A percentile compares a stretch with the other conserved stretches of the same genome.
Conservation (phyloP, 768 basidiomycete genomes). For the Hygrocybe coccinea region DNA sequence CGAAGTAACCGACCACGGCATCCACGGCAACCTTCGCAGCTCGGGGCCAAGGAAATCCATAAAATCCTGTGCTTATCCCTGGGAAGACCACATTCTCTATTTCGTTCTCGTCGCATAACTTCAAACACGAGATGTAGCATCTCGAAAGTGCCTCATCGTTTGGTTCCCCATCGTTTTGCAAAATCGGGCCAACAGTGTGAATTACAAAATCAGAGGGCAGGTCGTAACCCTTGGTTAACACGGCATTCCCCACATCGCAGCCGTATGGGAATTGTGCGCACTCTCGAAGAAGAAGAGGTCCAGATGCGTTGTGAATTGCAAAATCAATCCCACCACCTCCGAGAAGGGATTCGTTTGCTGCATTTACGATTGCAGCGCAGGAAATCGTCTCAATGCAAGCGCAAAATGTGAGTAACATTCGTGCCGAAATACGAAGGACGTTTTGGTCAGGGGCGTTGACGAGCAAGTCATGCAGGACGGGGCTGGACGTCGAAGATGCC, state of each 20-base stretch:
- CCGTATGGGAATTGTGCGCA: not conserved
- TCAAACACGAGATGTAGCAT: not conserved
- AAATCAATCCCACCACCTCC: not conserved
- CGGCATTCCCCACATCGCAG: not conserved
- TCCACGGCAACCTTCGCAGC: not conserved
- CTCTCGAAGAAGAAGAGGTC: not conserved
- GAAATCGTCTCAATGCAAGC: not conserved
- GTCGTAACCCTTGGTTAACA: not conserved
- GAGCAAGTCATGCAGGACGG: not conserved
- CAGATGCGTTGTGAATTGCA: not conserved
- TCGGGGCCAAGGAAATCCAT: not conserved
- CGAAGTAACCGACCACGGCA: not conserved
- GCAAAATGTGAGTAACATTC: not conserved
- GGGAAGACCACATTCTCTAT: not conserved
- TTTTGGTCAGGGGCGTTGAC: not conserved
- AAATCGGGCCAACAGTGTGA: not conserved
- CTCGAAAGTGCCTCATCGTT: not conserved
- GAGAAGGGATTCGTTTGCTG: not conserved
- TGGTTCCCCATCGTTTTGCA: not conserved
- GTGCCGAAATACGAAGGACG: not conserved
- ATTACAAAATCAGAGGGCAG: not conserved
- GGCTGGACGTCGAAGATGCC: not conserved
- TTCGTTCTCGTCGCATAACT: not conserved
- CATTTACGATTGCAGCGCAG: not conserved
- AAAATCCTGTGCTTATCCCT: not conserved